Evolutionary conservation across 192 early-diverging fungal species (phyloP), one percentile per base, ranked within the genome.

Genomic region (Chytriomyces sp.): DNA sequence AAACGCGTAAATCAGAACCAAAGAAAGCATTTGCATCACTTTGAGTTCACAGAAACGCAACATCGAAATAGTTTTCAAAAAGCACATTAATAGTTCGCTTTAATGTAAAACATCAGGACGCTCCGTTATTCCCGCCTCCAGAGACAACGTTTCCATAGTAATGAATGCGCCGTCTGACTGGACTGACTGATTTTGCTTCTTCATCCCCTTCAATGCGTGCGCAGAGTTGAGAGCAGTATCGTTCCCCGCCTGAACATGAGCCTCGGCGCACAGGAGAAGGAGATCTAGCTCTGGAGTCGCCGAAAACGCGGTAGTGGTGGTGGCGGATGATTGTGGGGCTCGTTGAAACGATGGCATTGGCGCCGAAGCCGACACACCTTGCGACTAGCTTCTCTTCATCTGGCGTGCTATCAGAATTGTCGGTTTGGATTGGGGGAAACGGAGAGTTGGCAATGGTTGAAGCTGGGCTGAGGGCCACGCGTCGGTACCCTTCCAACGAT

Each of bases 311-410:
- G 35, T 69, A 50, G 53, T 84, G 83, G 61, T 76, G 79, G 64
- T 84, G 83, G 53, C 79, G 83, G 48, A 84, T 68, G 45, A 76
- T 49, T 23, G 85, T 86, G 43, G 45, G 76, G 45, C 82, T 80
- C 24, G 79, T 50, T 13, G 75, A 72, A 7, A 86, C 79, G 44
- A 82, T 64, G 49, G 84, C 63, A 35, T 35, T 35, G 7, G 82
- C 85, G 49, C 80, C 80, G 20, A 82, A 80, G 0, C 84, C 68
- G 11, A 86, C 85, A 24, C 74, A 28, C 16, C 20, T 49, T 11
- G 75, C 63, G 18, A 23, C 72, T 3, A 44, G 44, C 5, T 67
- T 26, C 47, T 81, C 69, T 11, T 75, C 69, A 49, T 80, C 75
- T 2, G 23, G 49, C 24, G 48, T 61, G 28, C 26, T 53, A 23